Evolutionary conservation across 2,329 filamentous ascomycete species (phyloP), one percentile per base, ranked within the genome.

Genomic region (Penicillium sp.): DNA sequence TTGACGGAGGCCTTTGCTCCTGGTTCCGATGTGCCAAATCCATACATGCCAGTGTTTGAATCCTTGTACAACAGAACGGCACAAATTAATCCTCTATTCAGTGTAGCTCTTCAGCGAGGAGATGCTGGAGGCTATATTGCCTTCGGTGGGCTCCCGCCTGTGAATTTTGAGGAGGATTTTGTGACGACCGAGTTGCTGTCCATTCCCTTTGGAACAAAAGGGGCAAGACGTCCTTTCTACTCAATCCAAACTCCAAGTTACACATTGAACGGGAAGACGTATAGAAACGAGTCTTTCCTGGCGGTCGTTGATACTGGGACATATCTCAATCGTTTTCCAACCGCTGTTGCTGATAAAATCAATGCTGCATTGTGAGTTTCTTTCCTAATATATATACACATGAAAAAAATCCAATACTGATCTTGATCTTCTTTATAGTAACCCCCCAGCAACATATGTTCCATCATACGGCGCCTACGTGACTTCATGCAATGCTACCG

Each of bases 291-390:
- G 7, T 23, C 30, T 11, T 51, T 51, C 21, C 21, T 21, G 18
- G 48, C 48, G 9, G 21, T 51, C 24, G 33, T 51, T 14, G 48
- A 51, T 9, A 51, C 30, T n/a, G 48, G 48, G 9, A 51, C 48
- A 26, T 51, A 38, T n/a, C 1, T 23, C 33, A 51, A 51, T 38
- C 48, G 48, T n/a, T 51, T 51, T n/a, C 48, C 48, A 16, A 35
- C 48, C n/a, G 48, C 28, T n/a, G 33, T 21, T 33, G 48, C 48
- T 4, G 48, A 51, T 23, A 26, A 51, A 42, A 51, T 51, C 21
- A 51, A 51, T n/a, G 48, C 48, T 42, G 48, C 48, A 21, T 51
- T 51, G 48, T 51, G 11, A 28, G 33, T 51, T 8, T 24, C 46
- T 16, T 4, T 8, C 33, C 8, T 21, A 20, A 30, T 30, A n/a